Percentiles rank a stretch among this genome's conserved stretches.
Evolutionary conservation across 2,329 filamentous ascomycete species (phyloP).

Genomic region (Colletotrichum spaethianum): DNA sequence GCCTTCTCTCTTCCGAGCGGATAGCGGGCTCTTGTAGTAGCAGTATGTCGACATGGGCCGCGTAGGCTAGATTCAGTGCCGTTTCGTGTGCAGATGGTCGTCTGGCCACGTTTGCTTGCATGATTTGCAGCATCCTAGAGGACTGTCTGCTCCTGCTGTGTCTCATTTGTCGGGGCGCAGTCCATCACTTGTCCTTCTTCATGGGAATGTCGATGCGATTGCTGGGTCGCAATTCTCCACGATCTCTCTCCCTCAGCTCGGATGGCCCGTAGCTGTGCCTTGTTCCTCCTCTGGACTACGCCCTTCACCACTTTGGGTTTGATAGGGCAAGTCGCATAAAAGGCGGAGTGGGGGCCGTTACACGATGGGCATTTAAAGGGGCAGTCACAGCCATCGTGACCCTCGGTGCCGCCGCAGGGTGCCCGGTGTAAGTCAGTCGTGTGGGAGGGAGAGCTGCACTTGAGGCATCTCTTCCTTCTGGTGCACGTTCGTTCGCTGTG

Average conservation of each 20-base stretch:
- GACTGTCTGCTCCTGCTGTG: not conserved
- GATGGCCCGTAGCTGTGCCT: conserved; percentile 17
- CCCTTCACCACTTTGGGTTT: conserved; percentile 11
- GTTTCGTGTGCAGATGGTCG: not conserved
- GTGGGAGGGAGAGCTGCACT: conserved; percentile 16
- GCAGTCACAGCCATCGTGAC: not conserved
- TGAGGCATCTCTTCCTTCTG: conserved; percentile 19
- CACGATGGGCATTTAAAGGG: conserved; percentile 5
- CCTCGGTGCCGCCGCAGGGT: not conserved
- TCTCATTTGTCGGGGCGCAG: not conserved
- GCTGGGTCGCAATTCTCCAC: conserved; percentile 5
- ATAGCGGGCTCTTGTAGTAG: conserved; percentile 15
- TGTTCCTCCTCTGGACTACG: conserved; percentile 34
- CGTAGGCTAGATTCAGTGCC: conserved; percentile 5
- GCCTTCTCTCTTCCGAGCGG: conserved; percentile 10
- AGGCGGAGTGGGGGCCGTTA: not conserved
- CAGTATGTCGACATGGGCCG: conserved; percentile 12
- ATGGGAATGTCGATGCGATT: not conserved
- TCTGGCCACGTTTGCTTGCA: conserved; percentile 11
- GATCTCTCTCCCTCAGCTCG: not conserved
- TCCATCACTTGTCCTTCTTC: not conserved
- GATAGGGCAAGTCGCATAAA: not conserved
- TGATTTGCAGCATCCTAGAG: conserved; percentile 15
- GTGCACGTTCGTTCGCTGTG: conserved; percentile 7
- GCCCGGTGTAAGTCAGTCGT: conserved; percentile 42